Percentiles rank a stretch among this genome's conserved stretches.
phyloP scores from a whole-genome alignment of 2,329 filamentous ascomycete genomes.

The Penicillium janthinellum region DNA sequence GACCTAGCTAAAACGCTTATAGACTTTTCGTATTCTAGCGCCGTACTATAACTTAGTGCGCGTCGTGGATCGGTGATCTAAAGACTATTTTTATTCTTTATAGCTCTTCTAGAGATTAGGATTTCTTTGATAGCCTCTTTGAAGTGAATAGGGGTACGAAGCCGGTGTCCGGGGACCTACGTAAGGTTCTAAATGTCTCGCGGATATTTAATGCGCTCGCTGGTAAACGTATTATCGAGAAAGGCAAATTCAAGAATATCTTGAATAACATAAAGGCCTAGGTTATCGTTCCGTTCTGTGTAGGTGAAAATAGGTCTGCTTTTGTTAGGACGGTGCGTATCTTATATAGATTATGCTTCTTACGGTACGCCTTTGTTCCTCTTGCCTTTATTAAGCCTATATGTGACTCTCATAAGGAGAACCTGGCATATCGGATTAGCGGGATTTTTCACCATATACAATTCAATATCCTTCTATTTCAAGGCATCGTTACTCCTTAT shows the following conservation, averaged over 20 bases:
- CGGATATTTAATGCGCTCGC: slow-evolving; percentile 23
- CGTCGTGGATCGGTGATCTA: slow-evolving; percentile 14
- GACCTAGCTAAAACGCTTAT: slow-evolving; percentile 16
- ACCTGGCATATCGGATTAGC: slow-evolving; percentile 20
- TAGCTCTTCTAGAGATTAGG: slow-evolving; percentile 18
- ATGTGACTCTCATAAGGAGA: slow-evolving; percentile 23
- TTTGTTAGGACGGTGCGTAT: background rate
- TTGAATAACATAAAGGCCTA: slow-evolving; percentile 13
- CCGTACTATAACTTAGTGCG: slow-evolving; percentile 14
- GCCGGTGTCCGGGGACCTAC: slow-evolving; percentile 21
- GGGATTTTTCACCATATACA: slow-evolving; percentile 27
- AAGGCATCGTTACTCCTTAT: slow-evolving; percentile 15
- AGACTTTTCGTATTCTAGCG: slow-evolving; percentile 11
- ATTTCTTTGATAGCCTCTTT: slow-evolving; percentile 20
- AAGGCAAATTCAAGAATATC: slow-evolving; percentile 15
- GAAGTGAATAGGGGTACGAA: slow-evolving; percentile 27
- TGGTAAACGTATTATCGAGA: slow-evolving; percentile 24
- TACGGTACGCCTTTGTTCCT: slow-evolving; percentile 24
- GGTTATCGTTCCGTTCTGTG: slow-evolving; percentile 11
- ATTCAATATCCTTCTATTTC: slow-evolving; percentile 30
- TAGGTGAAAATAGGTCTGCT: background rate
- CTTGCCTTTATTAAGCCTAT: slow-evolving; percentile 24
- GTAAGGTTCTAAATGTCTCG: slow-evolving; percentile 25
- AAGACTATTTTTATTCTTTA: slow-evolving; percentile 7
- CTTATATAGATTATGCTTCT: slow-evolving; percentile 4